Percentiles rank a stretch among this genome's conserved stretches.
These are phyloP conservation scores for Lotus japonicus DNA, from an alignment of 306 rosid species.

Conservation along the genomic window DNA sequence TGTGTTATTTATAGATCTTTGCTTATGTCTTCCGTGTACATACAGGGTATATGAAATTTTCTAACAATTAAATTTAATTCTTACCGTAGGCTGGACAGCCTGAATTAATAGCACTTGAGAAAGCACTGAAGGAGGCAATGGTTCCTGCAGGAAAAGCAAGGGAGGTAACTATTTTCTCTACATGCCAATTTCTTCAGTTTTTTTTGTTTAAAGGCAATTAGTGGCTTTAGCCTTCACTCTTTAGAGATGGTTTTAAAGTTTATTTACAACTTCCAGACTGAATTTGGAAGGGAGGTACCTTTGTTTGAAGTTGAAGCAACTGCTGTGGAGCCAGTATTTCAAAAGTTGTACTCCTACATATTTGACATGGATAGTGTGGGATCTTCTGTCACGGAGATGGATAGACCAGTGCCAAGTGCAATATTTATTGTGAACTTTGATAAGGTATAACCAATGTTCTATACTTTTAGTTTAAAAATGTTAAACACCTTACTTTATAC, in stretches of 20 bases:
- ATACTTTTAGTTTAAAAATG: constrained; percentile 4
- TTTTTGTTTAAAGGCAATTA: neutral
- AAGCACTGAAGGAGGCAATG: constrained; percentile 76
- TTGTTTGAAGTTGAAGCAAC: constrained; percentile 90
- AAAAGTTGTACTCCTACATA: constrained; percentile 71
- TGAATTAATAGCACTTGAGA: constrained; percentile 85
- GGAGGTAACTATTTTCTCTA: constrained; percentile 48
- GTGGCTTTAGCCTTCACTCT: neutral
- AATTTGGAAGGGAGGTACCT: constrained; percentile 88
- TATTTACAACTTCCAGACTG: constrained; percentile 43
- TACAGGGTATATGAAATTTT: too few relatives aligned
- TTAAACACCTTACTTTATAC: constrained; percentile 1
- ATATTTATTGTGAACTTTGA: constrained; percentile 88
- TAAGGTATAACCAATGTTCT: constrained; percentile 52
- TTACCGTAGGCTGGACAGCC: constrained; percentile 75
- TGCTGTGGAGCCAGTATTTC: constrained; percentile 73
- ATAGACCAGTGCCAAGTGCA: constrained; percentile 61
- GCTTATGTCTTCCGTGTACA: too few relatives aligned
- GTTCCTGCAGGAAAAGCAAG: constrained; percentile 79
- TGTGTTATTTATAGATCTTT: neutral
- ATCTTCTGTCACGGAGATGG: constrained; percentile 47
- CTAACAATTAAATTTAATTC: constrained; percentile 8
- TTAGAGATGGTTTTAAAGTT: constrained; percentile 13
- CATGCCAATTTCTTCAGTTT: neutral
- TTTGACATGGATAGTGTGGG: constrained; percentile 52